Evolutionary conservation across 176 grass and related monocot species (phyloP).

Genomic region (Raddia distichophylla): DNA sequence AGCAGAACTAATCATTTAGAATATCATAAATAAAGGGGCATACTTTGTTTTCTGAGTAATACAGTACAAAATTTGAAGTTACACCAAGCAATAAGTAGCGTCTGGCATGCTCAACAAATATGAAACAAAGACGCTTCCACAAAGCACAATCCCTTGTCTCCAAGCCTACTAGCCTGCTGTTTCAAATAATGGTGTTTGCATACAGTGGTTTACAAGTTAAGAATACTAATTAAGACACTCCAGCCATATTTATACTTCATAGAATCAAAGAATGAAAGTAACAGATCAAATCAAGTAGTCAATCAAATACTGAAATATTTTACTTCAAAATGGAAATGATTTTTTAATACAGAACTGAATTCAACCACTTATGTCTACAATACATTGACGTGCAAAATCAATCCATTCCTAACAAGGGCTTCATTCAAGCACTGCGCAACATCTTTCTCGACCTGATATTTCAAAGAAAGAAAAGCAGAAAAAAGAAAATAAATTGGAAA

Average conservation of each 20-base stretch:
- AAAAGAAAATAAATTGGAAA: constrained; percentile 16
- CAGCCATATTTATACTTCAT: not conserved
- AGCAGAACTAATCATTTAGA: not conserved
- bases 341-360: not conserved
- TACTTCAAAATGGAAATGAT: not conserved
- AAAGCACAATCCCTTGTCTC: not conserved
- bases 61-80: not conserved
- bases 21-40: not conserved
- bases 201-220: not conserved
- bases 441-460: constrained; percentile 69
- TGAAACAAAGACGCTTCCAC: not conserved
- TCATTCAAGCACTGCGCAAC: constrained; percentile 81
- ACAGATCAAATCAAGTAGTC: not conserved
- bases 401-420: constrained; percentile 70
- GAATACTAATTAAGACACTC: not conserved
- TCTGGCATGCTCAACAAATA: not conserved
- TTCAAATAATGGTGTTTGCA: not conserved
- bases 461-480: constrained; percentile 29
- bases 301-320: not conserved
- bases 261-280: not conserved
- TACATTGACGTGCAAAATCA: constrained; percentile 71
- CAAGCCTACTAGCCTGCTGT: not conserved
- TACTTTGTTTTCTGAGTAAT: not conserved
- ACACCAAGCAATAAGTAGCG: not conserved
- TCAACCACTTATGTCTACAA: constrained; percentile 34